Evolutionary conservation across 768 basidiomycete species (phyloP), one percentile per base, ranked within the genome.

Genomic region (Naganishia friedmannii): DNA sequence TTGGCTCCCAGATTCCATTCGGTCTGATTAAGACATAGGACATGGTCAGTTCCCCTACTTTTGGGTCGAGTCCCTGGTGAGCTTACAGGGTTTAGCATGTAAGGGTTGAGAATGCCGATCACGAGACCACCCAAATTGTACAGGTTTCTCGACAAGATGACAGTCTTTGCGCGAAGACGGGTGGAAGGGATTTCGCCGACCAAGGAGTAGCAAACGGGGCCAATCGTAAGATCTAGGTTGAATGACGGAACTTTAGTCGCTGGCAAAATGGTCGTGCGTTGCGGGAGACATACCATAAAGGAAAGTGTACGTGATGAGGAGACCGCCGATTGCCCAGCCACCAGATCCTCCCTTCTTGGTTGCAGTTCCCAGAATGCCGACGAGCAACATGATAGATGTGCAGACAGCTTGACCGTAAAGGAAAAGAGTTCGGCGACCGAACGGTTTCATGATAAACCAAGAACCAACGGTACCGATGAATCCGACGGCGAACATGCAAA

Each of bases 391-490:
- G 10, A 78, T 53, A 60, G 75, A 51, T 19, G 53, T 28, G 69
- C 77, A 73, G 46, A 51, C 37, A 32, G 70, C 66, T 28, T 46
- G 56, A 51, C 60, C 71, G 26, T 53, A 68, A 7, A 68, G 37
- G 68, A 51, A 69, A 23, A 81, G 69, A 2, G 70, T 69, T 17
- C 79, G 76, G 12, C 79, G 79, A 5, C 82, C 82, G 69, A 79
- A 74, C 13, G 60, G 54, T 9, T 39, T 63, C 34, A 77, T 65
- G 23, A 77, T 51, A 31, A 71, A 72, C 78, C 78, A 79, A 3
- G 74, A 74, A 29, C 70, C 65, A 45, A 75, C 51, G 32, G 78
- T 79, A 19, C 78, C 78, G 67, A 76, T 51, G 45, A 73, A 70
- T 19, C 74, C 75, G 39, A 73, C 54, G 17, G 68, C 68, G 53